phyloP scores from a whole-genome alignment of 164 flowering plant species.

The Vitis riparia region DNA sequence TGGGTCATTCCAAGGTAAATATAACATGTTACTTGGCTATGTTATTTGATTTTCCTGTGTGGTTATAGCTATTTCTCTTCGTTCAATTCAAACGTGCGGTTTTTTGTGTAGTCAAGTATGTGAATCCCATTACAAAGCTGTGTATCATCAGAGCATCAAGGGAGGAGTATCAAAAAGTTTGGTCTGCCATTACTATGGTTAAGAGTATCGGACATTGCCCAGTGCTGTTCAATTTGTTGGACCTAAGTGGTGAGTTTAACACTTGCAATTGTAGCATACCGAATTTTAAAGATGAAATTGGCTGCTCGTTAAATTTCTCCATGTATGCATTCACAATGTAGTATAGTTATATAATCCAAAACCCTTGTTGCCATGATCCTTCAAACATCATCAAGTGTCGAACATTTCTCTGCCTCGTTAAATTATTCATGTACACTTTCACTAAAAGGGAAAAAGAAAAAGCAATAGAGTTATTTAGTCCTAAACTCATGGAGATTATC shows the following conservation, averaged over 20 bases:
- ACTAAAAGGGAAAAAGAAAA: no score
- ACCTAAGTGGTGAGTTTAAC: constrained; percentile 72
- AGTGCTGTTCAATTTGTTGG: constrained; percentile 63
- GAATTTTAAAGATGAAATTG: background rate
- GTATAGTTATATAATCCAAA: background rate
- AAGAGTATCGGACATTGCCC: constrained; percentile 73
- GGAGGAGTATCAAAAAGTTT: constrained; percentile 72
- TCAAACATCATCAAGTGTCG: background rate
- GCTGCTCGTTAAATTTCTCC: background rate
- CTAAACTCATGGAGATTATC: no score
- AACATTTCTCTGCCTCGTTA: no score
- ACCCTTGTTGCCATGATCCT: background rate
- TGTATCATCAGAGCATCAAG: constrained; percentile 74
- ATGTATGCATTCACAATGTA: background rate
- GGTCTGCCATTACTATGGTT: constrained; percentile 86
- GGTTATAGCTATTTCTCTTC: background rate
- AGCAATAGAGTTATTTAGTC: no score
- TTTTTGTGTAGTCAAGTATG: constrained; percentile 70
- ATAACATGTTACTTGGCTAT: background rate
- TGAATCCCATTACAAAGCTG: constrained; percentile 81
- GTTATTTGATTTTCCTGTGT: background rate
- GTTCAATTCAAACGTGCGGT: background rate
- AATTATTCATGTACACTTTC: no score
- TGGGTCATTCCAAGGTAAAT: constrained; percentile 71
- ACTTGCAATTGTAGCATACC: background rate